Percentiles rank a stretch among this genome's conserved stretches.
Evolutionary conservation across 2,329 filamentous ascomycete species (phyloP).

Genomic region (Albifimbria verrucaria): DNA sequence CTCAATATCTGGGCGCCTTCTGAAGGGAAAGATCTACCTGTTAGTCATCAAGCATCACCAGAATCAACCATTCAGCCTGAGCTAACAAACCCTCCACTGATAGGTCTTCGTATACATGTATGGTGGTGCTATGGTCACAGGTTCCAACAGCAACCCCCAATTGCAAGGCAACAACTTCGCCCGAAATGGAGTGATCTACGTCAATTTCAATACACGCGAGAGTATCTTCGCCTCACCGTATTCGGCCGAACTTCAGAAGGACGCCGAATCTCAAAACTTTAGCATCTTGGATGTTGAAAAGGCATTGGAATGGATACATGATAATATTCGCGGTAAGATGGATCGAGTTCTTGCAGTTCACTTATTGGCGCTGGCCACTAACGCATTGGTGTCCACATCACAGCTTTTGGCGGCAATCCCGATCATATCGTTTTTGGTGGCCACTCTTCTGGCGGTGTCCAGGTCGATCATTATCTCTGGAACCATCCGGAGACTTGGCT

Average conservation of each 20-base stretch:
- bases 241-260: slow-evolving; percentile 30
- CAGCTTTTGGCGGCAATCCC: slow-evolving; percentile 41
- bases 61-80: not conserved
- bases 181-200: slow-evolving; percentile 31
- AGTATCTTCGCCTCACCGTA: slow-evolving; percentile 42
- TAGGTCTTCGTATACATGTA: slow-evolving; percentile 38
- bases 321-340: slow-evolving; percentile 16
- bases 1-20: slow-evolving; percentile 34
- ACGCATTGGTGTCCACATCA: no score
- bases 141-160: slow-evolving; percentile 36
- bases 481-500: slow-evolving; percentile 34
- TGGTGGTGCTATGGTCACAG: slow-evolving; percentile 26
- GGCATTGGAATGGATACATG: slow-evolving; percentile 20
- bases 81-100: not conserved
- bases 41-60: slow-evolving; percentile 8
- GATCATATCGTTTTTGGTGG: slow-evolving; percentile 43
- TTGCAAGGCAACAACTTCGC: slow-evolving; percentile 33
- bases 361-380: no score
- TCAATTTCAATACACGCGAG: slow-evolving; percentile 37
- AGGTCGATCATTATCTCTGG: slow-evolving; percentile 40
- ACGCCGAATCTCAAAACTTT: slow-evolving; percentile 19
- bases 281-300: slow-evolving; percentile 21
- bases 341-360: no score
- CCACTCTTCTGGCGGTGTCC: slow-evolving; percentile 32
- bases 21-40: slow-evolving; percentile 21